These are phyloP conservation scores for Neonectria faginata DNA, from an alignment of 2,329 filamentous ascomycete species.

Conservation along the genomic window DNA sequence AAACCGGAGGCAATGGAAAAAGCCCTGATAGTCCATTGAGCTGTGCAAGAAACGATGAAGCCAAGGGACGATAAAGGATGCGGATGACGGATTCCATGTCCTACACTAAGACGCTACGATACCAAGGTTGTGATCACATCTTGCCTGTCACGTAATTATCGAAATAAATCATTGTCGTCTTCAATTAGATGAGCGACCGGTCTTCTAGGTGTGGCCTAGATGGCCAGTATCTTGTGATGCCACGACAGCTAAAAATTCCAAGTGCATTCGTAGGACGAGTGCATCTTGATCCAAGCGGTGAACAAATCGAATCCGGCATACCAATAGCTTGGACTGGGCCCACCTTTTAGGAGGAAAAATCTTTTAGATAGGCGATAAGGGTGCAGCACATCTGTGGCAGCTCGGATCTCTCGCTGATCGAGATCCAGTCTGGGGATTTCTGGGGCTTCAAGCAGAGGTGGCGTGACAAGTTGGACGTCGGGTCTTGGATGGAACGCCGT, in stretches of 20 bases:
- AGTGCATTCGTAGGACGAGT: not conserved
- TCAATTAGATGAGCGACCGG: too few relatives aligned
- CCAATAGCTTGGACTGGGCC: slow-evolving; percentile 12
- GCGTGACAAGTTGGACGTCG: slow-evolving; percentile 21
- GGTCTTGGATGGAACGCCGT: not conserved
- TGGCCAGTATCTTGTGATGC: not conserved
- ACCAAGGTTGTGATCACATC: not conserved
- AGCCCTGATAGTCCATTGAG: too few relatives aligned
- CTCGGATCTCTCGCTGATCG: slow-evolving; percentile 29
- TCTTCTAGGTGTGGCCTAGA: too few relatives aligned
- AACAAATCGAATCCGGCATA: not conserved
- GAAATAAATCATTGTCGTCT: not conserved
- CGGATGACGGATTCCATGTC: not conserved
- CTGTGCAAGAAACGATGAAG: not conserved
- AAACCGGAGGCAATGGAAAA: too few relatives aligned
- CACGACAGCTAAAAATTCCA: not conserved
- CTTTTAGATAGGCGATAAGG: slow-evolving; percentile 32
- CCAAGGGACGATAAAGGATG: not conserved
- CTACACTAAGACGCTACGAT: not conserved
- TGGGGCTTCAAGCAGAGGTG: slow-evolving; percentile 29
- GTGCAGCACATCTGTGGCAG: slow-evolving; percentile 20
- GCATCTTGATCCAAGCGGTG: too few relatives aligned
- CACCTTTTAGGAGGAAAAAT: slow-evolving; percentile 14
- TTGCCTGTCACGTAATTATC: not conserved
- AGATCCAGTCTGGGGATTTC: slow-evolving; percentile 19